phyloP scores from a whole-genome alignment of 208 protist species.

The Ichthyophonus hoferi region DNA sequence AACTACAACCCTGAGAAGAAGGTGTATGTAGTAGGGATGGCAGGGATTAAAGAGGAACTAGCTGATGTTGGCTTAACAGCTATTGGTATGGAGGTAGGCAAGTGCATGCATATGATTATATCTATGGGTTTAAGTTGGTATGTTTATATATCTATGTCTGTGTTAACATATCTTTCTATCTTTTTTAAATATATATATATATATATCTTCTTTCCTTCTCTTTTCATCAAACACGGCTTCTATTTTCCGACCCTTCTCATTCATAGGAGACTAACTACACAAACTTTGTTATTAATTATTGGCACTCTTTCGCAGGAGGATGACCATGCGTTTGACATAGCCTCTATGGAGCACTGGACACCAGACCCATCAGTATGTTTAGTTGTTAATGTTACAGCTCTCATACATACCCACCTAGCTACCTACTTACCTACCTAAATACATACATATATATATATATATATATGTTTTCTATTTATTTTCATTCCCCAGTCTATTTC shows the following conservation, averaged over 20 bases:
- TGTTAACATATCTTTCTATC: background rate
- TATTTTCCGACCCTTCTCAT: too few species aligned
- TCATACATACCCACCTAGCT: background rate
- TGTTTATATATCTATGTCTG: background rate
- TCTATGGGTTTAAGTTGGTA: background rate
- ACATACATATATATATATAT: background rate
- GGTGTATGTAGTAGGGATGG: background rate
- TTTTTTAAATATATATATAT: too few species aligned
- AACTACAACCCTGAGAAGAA: background rate
- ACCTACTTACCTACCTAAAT: background rate
- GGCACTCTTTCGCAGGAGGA: background rate
- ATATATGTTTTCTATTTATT: too few species aligned
- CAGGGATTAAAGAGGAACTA: background rate
- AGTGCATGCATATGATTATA: background rate
- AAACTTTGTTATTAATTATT: too few species aligned
- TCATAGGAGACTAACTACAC: too few species aligned
- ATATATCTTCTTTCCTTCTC: too few species aligned
- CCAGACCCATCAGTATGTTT: background rate
- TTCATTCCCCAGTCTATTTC: too few species aligned
- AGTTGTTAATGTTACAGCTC: background rate
- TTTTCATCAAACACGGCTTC: too few species aligned
- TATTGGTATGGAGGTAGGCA: background rate
- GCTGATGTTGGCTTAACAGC: background rate
- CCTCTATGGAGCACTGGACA: background rate
- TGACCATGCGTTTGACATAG: background rate